These are phyloP conservation scores for Candida coleopterorum DNA, from an alignment of 805 yeast genomes.

Conservation along the genomic window DNA sequence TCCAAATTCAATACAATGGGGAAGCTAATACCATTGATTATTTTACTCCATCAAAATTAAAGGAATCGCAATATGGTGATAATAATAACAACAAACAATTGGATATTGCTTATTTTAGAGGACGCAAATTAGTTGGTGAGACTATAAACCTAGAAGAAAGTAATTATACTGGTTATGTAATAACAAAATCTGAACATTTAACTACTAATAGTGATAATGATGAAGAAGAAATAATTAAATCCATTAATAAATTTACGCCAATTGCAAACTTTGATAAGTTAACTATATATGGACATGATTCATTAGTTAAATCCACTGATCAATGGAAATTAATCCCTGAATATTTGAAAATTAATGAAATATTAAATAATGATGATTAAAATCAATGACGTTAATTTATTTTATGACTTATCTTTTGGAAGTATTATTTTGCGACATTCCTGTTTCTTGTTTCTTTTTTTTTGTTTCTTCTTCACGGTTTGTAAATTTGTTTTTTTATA, in stretches of 20 bases:
- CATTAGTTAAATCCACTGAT: conserved; percentile 14
- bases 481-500: no score
- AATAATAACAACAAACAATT: conserved; percentile 9
- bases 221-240: conserved; percentile 13
- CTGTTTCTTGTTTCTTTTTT: no score
- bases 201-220: conserved; percentile 8
- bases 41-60: conserved; percentile 25
- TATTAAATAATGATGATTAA: conserved; percentile 19
- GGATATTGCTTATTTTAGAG: conserved; percentile 29
- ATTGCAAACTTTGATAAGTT: conserved; percentile 21
- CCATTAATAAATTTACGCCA: conserved; percentile 18
- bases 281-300: conserved; percentile 29
- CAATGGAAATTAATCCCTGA: conserved; percentile 26
- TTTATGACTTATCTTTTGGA: no score
- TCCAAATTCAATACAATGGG: conserved; percentile 25
- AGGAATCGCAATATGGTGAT: conserved; percentile 11
- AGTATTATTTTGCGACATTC: no score
- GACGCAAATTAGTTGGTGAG: conserved; percentile 28
- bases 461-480: no score
- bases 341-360: conserved; percentile 23
- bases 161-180: conserved; percentile 21
- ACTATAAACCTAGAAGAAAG: conserved; percentile 12
- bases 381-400: no score
- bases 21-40: conserved; percentile 27
- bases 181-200: conserved; percentile 19